These are phyloP conservation scores for Zanthoxylum bungeanum DNA, from an alignment of 345 rosid species.

Conservation along the genomic window DNA sequence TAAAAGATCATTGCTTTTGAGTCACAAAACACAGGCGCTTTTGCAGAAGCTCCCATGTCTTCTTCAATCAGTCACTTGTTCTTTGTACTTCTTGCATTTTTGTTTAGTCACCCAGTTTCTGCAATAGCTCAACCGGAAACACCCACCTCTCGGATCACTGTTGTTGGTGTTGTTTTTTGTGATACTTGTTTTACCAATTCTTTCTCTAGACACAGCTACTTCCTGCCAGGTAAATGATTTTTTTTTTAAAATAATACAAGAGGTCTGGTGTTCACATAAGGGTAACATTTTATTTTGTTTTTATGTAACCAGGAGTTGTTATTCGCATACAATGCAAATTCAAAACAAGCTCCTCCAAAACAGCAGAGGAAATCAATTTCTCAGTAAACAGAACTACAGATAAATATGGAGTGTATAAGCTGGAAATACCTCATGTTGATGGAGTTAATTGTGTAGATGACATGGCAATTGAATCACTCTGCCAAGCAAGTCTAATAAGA, in stretches of 20 bases:
- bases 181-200: slow-evolving; percentile 60
- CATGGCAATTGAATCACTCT: slow-evolving; percentile 45
- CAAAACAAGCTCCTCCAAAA: slow-evolving; percentile 61
- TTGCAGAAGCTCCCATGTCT: slow-evolving; percentile 34
- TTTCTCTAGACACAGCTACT: slow-evolving; percentile 79
- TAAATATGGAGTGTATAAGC: slow-evolving; percentile 59
- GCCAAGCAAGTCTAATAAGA: slow-evolving; percentile 51
- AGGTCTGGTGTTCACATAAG: not conserved
- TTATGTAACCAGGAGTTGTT: slow-evolving; percentile 49
- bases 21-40: slow-evolving; percentile 2
- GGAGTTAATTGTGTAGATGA: slow-evolving; percentile 82
- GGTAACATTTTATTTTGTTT: not conserved
- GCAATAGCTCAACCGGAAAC: slow-evolving; percentile 18
- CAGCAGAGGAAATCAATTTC: slow-evolving; percentile 60
- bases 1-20: not conserved
- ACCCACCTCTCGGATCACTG: slow-evolving; percentile 57
- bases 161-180: slow-evolving; percentile 76
- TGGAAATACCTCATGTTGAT: slow-evolving; percentile 71
- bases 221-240: slow-evolving; percentile 73
- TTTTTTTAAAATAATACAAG: not conserved
- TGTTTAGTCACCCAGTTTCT: slow-evolving; percentile 28
- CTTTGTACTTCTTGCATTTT: slow-evolving; percentile 35
- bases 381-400: slow-evolving; percentile 78
- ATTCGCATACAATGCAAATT: slow-evolving; percentile 71
- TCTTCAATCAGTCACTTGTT: slow-evolving; percentile 44